Conservation (phyloP, 805 yeast species). For the Danielia reshetovae region DNA sequence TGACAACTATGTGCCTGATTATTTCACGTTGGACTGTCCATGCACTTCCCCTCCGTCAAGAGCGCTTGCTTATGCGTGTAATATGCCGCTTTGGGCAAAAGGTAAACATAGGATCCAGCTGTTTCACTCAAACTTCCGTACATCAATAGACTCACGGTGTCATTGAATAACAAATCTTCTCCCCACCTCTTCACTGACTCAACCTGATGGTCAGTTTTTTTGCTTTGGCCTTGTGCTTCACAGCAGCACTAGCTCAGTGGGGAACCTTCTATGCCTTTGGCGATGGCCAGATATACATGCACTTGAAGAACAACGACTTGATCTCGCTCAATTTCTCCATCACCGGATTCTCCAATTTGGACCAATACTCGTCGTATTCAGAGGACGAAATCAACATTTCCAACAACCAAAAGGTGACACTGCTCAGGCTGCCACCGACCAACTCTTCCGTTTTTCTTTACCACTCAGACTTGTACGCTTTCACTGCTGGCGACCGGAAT, state of each 20-base stretch:
- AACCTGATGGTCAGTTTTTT: not conserved
- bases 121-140: not conserved
- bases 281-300: conserved; percentile 32
- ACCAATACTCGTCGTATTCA: conserved; percentile 2
- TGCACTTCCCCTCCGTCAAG: too few relatives aligned
- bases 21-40: too few relatives aligned
- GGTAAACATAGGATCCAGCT: conserved; percentile 11
- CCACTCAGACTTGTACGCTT: conserved; percentile 27
- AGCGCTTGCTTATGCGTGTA: too few relatives aligned
- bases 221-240: conserved; percentile 1
- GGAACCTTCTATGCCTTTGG: conserved; percentile 33
- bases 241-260: conserved; percentile 18
- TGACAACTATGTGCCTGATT: too few relatives aligned
- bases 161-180: too few relatives aligned
- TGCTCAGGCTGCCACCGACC: conserved; percentile 29
- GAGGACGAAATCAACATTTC: conserved; percentile 14
- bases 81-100: conserved; percentile 16
- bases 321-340: conserved; percentile 33
- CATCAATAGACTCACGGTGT: too few relatives aligned
- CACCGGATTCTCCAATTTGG: conserved; percentile 22
- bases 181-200: too few relatives aligned
- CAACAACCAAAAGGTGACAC: conserved; percentile 19
- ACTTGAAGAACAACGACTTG: conserved; percentile 33
- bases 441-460: conserved; percentile 30
- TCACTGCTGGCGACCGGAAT: conserved; percentile 11